phyloP scores from a whole-genome alignment of 2,329 filamentous ascomycete genomes.

The Bipolaris bicolor region DNA sequence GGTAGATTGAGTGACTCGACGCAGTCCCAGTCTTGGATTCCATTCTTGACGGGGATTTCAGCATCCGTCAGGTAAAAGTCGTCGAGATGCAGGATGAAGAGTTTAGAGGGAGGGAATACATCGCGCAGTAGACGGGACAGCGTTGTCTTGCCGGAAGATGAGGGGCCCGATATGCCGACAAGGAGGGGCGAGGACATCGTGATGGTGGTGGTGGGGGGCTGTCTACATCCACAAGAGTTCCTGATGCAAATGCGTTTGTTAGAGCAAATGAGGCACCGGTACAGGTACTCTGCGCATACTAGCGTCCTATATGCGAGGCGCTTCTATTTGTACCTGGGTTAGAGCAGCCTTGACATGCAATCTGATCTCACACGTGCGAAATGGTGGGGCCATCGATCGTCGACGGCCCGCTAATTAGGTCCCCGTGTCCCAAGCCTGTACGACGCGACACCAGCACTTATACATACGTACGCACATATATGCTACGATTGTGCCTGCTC shows the following conservation, averaged over 20 bases:
- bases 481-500: no score
- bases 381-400: conserved; percentile 21
- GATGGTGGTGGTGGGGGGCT: not conserved
- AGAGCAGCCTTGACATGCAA: not conserved
- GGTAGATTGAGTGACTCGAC: conserved; percentile 75
- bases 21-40: conserved; percentile 89
- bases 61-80: conserved; percentile 90
- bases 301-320: not conserved
- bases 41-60: conserved; percentile 62
- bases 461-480: not conserved
- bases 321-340: not conserved
- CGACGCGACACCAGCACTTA: conserved; percentile 1
- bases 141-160: conserved; percentile 94
- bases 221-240: not conserved
- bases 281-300: not conserved
- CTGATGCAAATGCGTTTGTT: not conserved
- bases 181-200: conserved; percentile 57
- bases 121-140: conserved; percentile 82
- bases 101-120: conserved; percentile 67
- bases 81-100: conserved; percentile 90
- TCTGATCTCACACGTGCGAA: conserved; percentile 8
- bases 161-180: conserved; percentile 85
- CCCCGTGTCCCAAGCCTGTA: conserved; percentile 1
- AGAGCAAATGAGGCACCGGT: not conserved
- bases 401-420: conserved; percentile 11